Percentiles rank a stretch among this genome's conserved stretches.
These are phyloP conservation scores for Trifolium fragiferum DNA, from an alignment of 306 rosid species.

Conservation along the genomic window DNA sequence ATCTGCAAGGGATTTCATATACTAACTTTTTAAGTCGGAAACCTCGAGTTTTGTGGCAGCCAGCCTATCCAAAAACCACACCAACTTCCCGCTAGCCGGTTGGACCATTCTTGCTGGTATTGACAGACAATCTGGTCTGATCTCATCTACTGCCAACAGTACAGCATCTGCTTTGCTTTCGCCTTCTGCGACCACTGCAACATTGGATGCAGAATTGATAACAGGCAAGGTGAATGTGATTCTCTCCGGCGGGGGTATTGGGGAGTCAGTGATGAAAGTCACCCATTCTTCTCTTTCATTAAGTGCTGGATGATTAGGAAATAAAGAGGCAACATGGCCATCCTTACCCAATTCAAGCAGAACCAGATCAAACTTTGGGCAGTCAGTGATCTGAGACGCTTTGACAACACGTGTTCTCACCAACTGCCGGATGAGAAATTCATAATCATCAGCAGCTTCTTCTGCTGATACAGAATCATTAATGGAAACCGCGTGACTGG, in stretches of 20 bases:
- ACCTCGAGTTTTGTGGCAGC: slow-evolving; percentile 85
- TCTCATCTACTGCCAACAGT: slow-evolving; percentile 66
- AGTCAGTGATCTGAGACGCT: slow-evolving; percentile 81
- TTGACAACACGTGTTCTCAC: slow-evolving; percentile 84
- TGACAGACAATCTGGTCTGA: slow-evolving; percentile 53
- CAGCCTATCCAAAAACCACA: slow-evolving; percentile 88
- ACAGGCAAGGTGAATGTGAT: slow-evolving; percentile 96
- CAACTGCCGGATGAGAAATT: slow-evolving; percentile 85
- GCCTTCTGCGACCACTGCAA: slow-evolving; percentile 70
- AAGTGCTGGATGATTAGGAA: slow-evolving; percentile 77
- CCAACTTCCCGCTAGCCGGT: slow-evolving; percentile 79
- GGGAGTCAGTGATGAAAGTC: slow-evolving; percentile 87
- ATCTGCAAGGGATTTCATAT: too few species aligned
- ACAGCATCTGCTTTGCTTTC: slow-evolving; percentile 81
- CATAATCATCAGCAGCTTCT: slow-evolving; percentile 92
- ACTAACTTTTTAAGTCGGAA: too few species aligned
- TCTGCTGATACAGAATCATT: slow-evolving; percentile 91
- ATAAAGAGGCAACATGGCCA: slow-evolving; percentile 89
- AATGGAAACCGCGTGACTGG: too few species aligned
- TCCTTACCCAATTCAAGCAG: slow-evolving; percentile 93
- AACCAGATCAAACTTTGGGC: slow-evolving; percentile 95
- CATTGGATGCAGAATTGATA: slow-evolving; percentile 93
- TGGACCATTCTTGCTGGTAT: slow-evolving; percentile 81
- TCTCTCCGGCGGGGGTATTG: slow-evolving; percentile 96
- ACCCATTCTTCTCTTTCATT: slow-evolving; percentile 85